These are phyloP conservation scores for Eucalyptus regnans DNA, from an alignment of 345 rosid species.

Conservation along the genomic window DNA sequence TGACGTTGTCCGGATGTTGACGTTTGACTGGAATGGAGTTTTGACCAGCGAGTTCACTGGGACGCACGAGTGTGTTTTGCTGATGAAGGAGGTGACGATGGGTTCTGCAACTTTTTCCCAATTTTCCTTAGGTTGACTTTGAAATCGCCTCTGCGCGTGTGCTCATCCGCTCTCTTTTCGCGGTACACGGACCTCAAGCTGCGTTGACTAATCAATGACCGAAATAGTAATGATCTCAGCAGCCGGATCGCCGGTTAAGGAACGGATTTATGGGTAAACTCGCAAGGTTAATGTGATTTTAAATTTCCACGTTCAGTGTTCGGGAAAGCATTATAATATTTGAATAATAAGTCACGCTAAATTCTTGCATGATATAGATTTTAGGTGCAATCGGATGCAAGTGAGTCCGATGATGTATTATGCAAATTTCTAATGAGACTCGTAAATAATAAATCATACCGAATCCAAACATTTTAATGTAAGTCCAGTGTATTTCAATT, in stretches of 20 bases:
- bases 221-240: neutral
- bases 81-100: neutral
- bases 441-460: neutral
- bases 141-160: neutral
- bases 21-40: neutral
- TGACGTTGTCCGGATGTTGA: neutral
- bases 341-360: neutral
- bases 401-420: neutral
- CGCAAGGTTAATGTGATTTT: too few relatives aligned
- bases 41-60: neutral
- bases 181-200: neutral
- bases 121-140: neutral
- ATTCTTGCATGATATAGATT: neutral
- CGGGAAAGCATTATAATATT: accelerated
- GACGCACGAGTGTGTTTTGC: neutral
- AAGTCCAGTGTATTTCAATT: too few relatives aligned
- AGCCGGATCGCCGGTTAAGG: neutral
- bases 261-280: neutral
- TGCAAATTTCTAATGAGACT: neutral
- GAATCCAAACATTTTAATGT: too few relatives aligned
- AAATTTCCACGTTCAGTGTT: too few relatives aligned
- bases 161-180: neutral
- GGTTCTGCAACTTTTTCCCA: neutral
- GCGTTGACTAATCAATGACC: neutral
- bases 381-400: neutral